These are phyloP conservation scores for Candida berthetii DNA, from an alignment of 805 yeast genomes.

Conservation along the genomic window DNA sequence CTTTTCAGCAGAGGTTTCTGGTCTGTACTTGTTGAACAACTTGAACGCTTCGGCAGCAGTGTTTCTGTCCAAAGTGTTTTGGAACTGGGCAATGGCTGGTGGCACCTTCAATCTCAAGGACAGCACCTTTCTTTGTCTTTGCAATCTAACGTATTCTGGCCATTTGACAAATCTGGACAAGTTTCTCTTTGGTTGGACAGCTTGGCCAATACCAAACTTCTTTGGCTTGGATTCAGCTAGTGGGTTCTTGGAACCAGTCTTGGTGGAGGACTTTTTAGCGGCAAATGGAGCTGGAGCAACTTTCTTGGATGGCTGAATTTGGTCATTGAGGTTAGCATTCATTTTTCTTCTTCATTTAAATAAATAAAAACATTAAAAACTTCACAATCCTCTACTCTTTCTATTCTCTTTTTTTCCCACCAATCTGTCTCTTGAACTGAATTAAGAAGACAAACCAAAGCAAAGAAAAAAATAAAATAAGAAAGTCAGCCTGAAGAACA, in stretches of 20 bases:
- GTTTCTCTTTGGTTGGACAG: slow-evolving; percentile 92
- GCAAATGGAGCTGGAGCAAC: slow-evolving; percentile 99
- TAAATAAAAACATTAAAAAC: too few relatives aligned
- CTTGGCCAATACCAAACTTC: slow-evolving; percentile 96
- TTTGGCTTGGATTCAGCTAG: slow-evolving; percentile 85
- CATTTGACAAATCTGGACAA: slow-evolving; percentile 96
- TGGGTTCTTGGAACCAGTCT: slow-evolving; percentile 66
- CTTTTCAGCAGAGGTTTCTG: slow-evolving; percentile 96
- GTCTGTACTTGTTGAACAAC: slow-evolving; percentile 98
- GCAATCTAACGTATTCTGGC: slow-evolving; percentile 98
- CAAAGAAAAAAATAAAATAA: too few relatives aligned
- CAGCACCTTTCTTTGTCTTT: slow-evolving; percentile 98
- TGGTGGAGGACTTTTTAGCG: slow-evolving; percentile 48
- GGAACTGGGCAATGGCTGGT: slow-evolving; percentile 97
- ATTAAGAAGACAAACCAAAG: too few relatives aligned
- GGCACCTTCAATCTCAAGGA: slow-evolving; percentile 97
- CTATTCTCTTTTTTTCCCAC: too few relatives aligned
- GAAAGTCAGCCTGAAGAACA: too few relatives aligned
- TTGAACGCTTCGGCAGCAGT: slow-evolving; percentile 96
- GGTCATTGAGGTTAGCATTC: slow-evolving; percentile 36
- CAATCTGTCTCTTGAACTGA: too few relatives aligned
- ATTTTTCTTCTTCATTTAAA: too few relatives aligned
- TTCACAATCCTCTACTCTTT: too few relatives aligned
- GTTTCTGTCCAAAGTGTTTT: slow-evolving; percentile 95
- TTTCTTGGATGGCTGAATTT: slow-evolving; percentile 73